These are phyloP conservation scores for Melocanna baccifera DNA, from an alignment of 176 grass and related monocot species.

Conservation along the genomic window DNA sequence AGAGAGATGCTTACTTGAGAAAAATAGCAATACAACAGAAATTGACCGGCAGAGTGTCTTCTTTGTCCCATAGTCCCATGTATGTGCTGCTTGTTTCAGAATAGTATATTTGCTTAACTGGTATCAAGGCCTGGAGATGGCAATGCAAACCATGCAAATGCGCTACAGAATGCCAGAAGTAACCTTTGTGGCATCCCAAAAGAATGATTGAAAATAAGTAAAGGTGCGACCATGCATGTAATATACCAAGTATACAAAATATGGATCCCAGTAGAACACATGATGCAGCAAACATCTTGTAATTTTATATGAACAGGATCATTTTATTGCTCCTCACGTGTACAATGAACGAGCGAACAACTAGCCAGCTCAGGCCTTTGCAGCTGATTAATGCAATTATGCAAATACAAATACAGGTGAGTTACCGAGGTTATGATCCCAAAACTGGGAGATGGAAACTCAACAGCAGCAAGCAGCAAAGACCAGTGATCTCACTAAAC, in stretches of 20 bases:
- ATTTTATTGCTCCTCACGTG: slow-evolving; percentile 15
- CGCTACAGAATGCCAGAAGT: neutral
- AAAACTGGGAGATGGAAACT: neutral
- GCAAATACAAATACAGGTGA: neutral
- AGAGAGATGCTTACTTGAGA: neutral
- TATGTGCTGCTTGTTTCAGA: neutral
- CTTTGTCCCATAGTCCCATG: neutral
- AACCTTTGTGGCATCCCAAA: neutral
- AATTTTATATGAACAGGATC: neutral
- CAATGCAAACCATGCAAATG: neutral
- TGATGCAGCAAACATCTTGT: neutral
- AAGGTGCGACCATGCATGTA: neutral
- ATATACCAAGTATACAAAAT: neutral
- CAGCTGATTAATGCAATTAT: slow-evolving; percentile 2
- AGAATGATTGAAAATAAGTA: neutral
- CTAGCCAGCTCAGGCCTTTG: neutral
- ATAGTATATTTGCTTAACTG: neutral
- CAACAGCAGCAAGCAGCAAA: neutral
- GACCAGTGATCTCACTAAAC: neutral
- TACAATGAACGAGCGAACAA: neutral
- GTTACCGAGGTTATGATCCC: neutral
- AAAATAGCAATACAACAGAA: neutral
- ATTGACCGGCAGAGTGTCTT: neutral
- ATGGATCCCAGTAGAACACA: neutral
- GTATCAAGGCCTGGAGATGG: neutral